Conservation (phyloP, 108 stramenopile genomes). For the Skeletonema menzelii region DNA sequence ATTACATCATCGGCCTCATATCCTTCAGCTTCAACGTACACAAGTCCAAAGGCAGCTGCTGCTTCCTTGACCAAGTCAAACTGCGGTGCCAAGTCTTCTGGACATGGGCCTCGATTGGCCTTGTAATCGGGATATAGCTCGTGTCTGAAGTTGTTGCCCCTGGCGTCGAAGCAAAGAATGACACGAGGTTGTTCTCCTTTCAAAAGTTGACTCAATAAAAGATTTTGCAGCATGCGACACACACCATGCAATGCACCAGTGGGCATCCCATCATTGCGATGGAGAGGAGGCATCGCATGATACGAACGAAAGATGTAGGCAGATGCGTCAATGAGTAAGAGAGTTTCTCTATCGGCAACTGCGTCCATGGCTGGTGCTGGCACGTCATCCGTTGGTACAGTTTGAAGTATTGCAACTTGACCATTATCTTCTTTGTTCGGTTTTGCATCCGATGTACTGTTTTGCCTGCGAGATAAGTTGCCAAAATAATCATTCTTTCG, state of each 20-base stretch:
- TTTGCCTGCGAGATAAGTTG: conserved; percentile 30
- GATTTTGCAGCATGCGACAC: conserved; percentile 85
- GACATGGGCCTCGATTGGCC: conserved; percentile 73
- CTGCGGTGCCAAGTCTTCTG: conserved; percentile 86
- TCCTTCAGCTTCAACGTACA: conserved; percentile 68
- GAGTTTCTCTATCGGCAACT: conserved; percentile 39
- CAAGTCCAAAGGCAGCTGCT: conserved; percentile 80
- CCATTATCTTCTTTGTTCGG: conserved; percentile 3
- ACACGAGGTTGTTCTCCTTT: conserved; percentile 73
- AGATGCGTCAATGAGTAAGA: conserved; percentile 84
- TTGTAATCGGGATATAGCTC: conserved; percentile 84
- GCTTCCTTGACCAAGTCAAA: conserved; percentile 74
- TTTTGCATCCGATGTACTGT: neutral
- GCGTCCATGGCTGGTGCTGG: neutral
- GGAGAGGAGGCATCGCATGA: conserved; percentile 84
- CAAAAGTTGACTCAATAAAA: conserved; percentile 58
- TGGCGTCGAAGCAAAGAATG: conserved; percentile 80
- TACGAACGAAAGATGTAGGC: conserved; percentile 88
- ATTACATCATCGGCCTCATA: conserved; percentile 94
- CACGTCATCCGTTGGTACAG: neutral
- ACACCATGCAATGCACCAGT: conserved; percentile 85
- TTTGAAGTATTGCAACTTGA: conserved; percentile 8
- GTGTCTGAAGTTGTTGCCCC: conserved; percentile 68
- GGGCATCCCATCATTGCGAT: conserved; percentile 82
- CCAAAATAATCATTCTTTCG: conserved; percentile 51